Base-by-base conservation (phyloP, 2,329 filamentous ascomycete species). In the Exophiala xenobiotica region DNA sequence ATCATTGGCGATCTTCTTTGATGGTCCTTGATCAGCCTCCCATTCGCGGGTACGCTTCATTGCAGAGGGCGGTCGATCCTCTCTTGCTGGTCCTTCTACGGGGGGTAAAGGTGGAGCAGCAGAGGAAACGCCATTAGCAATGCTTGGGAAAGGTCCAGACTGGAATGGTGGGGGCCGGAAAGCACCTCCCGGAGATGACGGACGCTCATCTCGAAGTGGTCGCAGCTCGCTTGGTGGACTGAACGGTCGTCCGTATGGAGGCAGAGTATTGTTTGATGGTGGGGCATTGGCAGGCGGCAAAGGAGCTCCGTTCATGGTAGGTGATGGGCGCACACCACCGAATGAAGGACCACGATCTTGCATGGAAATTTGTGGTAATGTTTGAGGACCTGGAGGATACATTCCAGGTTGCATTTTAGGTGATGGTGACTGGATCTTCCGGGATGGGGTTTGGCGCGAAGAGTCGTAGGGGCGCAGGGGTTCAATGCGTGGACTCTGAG, bases 21-120 rank as follows among this genome's bases (percentile, higher is more conserved):
- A 63, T 5, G 72, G 70, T 9, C 68, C 77, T 3, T 83, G 73
- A 27, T 95, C 90, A 27, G 92, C 87, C 61, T 97, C 93, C 91
- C 93, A 96, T 65, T 97, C 93, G 42, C 91, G 85, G 68, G 85
- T 80, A 51, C 93, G 83, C 78, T 99, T 99, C 51, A 88, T 77
- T 2, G 77, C 87, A 29, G 90, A 95, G 1, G 86, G 72, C 14
- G 90, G 88, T n/a, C 90, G 81, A 49, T 95, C 87, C 55, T 78
- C 70, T 41, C 85, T 81, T 86, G 40, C 86, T 84, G 39, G 86
- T 82, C 52, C 82, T 43, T 83, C 82, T 54, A 82, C 80, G 23
- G 85, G 79, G 58, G 85, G 85, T 20, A 57, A 46, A 23, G 53
- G 56, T 4, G 51, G 54, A n/a, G 54, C 45, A 12, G 41, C 45